Base-by-base conservation (phyloP, 306 rosid species). In the Vigna reflexopilosa region DNA sequence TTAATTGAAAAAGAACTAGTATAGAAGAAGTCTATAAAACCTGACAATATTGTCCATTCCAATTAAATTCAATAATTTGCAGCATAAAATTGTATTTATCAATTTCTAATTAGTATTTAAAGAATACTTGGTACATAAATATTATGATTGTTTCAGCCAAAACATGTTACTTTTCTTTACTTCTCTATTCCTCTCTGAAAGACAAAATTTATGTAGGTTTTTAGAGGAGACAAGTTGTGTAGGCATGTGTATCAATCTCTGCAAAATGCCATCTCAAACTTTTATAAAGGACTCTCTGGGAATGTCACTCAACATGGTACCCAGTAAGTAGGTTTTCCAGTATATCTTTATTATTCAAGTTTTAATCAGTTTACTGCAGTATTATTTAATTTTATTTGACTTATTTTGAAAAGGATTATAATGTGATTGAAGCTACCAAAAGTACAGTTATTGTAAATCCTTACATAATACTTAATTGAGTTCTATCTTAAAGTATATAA, bases 221-320 rank as follows among this genome's bases (percentile, higher is more conserved):
- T 85, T 96, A 54, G 98, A 93, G 83, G 90, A 90, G 81, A 74
- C 88, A 45, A 93, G 89, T 63, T 96, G 97, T 82, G 93, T 82
- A 34, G 99, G 98, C 48, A 88, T 96, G 96, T 96, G 99, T 72
- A 82, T 64, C 47, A 96, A 93, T 83, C 92, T 93, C 48, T 96
- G 99, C 80, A 96, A 93, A 81, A 80, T 90, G 76, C 98, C 99
- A 76, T 77, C 91, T 81, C 99, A 93, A 68, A 64, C 86, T 15
- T 93, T 91, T 79, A 81, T 96, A 54, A 93, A 93, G 87, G 88
- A 89, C 75, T 80, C 97, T 54, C 62, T 93, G 17, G 97, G 99
- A 57, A 58, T 89, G 89, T 86, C 99, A 3, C 74, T 96, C 78
- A 90, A 80, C 90, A 93, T 93, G 98, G 91, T 89, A 34, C 99